phyloP scores from a whole-genome alignment of 2,329 filamentous ascomycete genomes.

The Thielaviopsis punctulata region DNA sequence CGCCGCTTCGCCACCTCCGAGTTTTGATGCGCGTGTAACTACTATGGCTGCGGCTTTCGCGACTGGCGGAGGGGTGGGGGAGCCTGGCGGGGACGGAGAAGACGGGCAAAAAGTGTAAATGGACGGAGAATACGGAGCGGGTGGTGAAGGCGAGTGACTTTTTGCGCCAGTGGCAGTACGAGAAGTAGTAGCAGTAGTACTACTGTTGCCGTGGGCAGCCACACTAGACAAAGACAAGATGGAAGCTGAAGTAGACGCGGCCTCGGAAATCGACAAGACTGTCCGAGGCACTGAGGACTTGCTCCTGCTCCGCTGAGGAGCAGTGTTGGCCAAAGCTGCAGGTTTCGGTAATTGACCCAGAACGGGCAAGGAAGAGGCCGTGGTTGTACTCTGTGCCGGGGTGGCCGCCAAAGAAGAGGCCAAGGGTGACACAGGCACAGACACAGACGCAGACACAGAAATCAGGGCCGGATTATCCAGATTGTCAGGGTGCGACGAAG shows the following conservation, averaged over 20 bases:
- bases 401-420: not conserved
- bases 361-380: not conserved
- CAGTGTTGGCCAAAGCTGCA: not conserved
- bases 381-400: not conserved
- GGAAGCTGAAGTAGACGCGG: not conserved
- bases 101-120: not conserved
- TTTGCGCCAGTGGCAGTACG: too few species aligned
- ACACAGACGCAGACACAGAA: not conserved
- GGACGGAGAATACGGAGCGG: not conserved
- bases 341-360: not conserved
- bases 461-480: not conserved
- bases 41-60: slow-evolving; percentile 11
- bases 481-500: not conserved
- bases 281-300: not conserved
- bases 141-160: not conserved
- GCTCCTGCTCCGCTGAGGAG: not conserved
- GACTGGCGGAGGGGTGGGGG: not conserved
- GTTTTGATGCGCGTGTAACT: slow-evolving; percentile 9
- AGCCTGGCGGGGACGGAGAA: not conserved
- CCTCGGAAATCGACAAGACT: not conserved
- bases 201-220: not conserved
- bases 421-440: not conserved
- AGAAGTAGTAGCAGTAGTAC: too few species aligned
- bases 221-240: not conserved
- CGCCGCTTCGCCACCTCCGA: slow-evolving; percentile 5